These are phyloP conservation scores for Lupinus albus DNA, from an alignment of 306 rosid species.

Conservation along the genomic window DNA sequence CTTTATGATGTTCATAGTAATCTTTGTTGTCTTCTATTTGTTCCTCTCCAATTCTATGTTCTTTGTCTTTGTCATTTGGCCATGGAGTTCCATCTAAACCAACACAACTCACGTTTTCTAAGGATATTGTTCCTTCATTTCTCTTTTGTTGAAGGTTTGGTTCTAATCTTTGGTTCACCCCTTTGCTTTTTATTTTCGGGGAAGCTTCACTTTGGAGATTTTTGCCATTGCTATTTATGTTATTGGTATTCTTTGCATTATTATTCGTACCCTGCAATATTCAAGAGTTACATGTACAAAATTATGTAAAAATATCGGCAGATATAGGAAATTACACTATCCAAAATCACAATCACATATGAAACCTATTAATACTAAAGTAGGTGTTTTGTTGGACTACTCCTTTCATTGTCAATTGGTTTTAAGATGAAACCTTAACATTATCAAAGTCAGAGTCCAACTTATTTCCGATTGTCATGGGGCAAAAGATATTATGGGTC, in stretches of 20 bases:
- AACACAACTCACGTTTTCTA: slow-evolving; percentile 56
- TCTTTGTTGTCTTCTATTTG: slow-evolving; percentile 46
- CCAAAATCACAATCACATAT: no score
- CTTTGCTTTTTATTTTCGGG: slow-evolving; percentile 52
- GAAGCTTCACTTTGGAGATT: slow-evolving; percentile 48
- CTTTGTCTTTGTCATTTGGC: slow-evolving; percentile 41
- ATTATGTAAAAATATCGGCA: no score
- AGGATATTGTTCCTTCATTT: background rate
- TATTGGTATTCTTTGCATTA: slow-evolving; percentile 4
- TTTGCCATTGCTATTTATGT: slow-evolving; percentile 29
- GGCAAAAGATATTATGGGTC: no score
- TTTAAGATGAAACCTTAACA: no score
- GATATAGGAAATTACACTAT: no score
- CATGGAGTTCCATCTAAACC: slow-evolving; percentile 68
- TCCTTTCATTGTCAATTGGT: no score
- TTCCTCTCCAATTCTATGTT: slow-evolving; percentile 10
- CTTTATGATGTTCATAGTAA: slow-evolving; percentile 62
- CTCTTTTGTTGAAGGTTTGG: slow-evolving; percentile 60
- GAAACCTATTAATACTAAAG: no score
- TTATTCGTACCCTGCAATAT: slow-evolving; percentile 45
- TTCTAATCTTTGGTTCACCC: slow-evolving; percentile 50
- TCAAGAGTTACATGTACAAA: no score
- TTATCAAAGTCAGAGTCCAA: no score
- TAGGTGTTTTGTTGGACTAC: no score
- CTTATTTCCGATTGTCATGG: no score